phyloP scores from a whole-genome alignment of 805 yeast genomes.

The Wickerhamomyces mucosus region DNA sequence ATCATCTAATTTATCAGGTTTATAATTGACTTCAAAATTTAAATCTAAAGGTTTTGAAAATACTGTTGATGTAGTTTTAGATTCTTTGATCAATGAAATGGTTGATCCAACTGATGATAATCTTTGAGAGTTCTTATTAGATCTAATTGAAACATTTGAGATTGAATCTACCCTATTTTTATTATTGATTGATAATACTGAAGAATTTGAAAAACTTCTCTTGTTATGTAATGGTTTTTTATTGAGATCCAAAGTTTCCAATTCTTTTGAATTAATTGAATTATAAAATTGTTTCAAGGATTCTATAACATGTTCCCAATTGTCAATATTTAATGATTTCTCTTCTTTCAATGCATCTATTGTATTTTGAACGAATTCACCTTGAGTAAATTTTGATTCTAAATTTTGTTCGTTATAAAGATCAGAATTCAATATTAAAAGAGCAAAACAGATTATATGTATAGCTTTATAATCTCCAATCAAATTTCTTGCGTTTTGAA shows the following conservation, averaged over 20 bases:
- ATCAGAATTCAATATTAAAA: constrained; percentile 69
- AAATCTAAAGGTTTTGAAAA: constrained; percentile 7
- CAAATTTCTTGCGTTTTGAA: constrained; percentile 36
- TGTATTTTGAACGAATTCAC: constrained; percentile 42
- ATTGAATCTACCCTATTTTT: constrained; percentile 2
- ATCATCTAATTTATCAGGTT: constrained; percentile 42
- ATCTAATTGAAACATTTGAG: constrained; percentile 14
- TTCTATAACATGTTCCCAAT: constrained; percentile 6
- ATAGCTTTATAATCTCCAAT: constrained; percentile 47
- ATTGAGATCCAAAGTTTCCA: constrained; percentile 8
- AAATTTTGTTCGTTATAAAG: constrained; percentile 42
- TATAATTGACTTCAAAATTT: constrained; percentile 21
- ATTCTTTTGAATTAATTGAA: constrained; percentile 21
- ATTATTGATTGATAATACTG: constrained; percentile 4
- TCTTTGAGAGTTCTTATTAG: constrained; percentile 13
- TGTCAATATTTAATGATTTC: constrained; percentile 1
- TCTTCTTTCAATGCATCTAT: constrained; percentile 31
- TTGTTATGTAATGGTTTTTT: constrained; percentile 4
- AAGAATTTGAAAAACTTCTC: constrained; percentile 6
- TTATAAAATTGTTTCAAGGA: constrained; percentile 25
- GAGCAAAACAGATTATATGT: constrained; percentile 62
- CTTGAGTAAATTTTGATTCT: constrained; percentile 29
- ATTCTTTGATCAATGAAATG: constrained; percentile 6
- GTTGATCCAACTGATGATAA: constrained; percentile 19
- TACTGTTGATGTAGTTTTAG: constrained; percentile 2